Evolutionary conservation across 2,329 filamentous ascomycete species (phyloP).

Genomic region (Acephala macrosclerotiorum): DNA sequence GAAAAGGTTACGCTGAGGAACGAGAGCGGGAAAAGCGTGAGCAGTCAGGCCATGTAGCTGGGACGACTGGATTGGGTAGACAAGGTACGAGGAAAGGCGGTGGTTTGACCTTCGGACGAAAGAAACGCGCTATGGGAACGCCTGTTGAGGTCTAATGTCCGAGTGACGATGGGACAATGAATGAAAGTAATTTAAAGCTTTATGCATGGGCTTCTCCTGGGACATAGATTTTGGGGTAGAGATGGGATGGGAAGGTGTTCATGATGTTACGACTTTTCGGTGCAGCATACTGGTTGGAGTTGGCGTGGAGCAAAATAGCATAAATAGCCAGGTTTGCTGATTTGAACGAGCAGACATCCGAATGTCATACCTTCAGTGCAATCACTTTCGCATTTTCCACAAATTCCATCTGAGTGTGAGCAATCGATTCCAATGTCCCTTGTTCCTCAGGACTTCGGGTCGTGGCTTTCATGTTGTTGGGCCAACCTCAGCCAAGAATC

Average conservation of each 20-base stretch:
- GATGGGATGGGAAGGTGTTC: constrained; percentile 6
- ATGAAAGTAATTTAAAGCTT: not conserved
- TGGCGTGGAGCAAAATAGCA: constrained; percentile 2
- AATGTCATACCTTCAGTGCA: not conserved
- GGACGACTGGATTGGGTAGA: constrained; percentile 12
- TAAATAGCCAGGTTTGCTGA: constrained; percentile 4
- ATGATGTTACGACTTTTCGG: constrained; percentile 10
- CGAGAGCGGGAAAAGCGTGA: constrained; percentile 33
- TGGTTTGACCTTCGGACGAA: constrained; percentile 20
- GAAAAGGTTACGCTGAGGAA: constrained; percentile 51
- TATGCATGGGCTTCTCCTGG: not conserved
- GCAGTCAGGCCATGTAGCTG: constrained; percentile 5
- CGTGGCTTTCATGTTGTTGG: constrained; percentile 5
- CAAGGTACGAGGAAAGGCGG: constrained; percentile 18
- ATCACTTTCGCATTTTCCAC: not conserved
- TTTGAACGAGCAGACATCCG: not conserved
- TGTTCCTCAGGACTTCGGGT: no score
- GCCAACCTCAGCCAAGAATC: constrained; percentile 16
- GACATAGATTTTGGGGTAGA: not conserved
- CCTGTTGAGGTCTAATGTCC: not conserved
- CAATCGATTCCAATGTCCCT: not conserved
- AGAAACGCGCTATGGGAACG: constrained; percentile 19
- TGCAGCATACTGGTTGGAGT: not conserved
- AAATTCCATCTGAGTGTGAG: not conserved
- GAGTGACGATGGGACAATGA: not conserved